Evolutionary conservation across 2,329 filamentous ascomycete genomes (phyloP).

Genomic region (Fusarium sambucinum): DNA sequence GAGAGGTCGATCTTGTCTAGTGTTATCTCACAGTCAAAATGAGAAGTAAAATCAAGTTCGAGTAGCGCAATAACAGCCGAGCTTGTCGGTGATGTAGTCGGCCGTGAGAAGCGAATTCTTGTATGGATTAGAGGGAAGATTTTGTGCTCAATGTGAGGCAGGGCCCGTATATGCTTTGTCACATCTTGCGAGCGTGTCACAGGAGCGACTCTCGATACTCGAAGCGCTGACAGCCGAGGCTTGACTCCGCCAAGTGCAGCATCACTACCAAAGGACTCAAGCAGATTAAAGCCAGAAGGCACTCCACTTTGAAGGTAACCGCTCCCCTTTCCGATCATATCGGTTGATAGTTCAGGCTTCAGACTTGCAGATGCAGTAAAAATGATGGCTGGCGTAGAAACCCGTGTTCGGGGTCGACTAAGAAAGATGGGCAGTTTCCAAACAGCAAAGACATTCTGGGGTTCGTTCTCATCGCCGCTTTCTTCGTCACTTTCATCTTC

Average conservation of each 20-base stretch:
- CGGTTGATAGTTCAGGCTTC: conserved; percentile 59
- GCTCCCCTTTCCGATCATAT: conserved; percentile 53
- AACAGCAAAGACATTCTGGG: conserved; percentile 63
- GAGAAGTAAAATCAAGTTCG: conserved; percentile 79
- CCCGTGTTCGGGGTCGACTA: conserved; percentile 70
- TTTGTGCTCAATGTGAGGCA: conserved; percentile 71
- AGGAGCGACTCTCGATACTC: conserved; percentile 80
- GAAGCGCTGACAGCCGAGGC: conserved; percentile 77
- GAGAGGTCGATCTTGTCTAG: conserved; percentile 70
- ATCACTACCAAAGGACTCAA: conserved; percentile 78
- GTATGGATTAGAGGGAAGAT: conserved; percentile 79
- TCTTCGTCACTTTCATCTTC: conserved; percentile 52
- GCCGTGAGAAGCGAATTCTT: conserved; percentile 76
- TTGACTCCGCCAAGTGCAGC: conserved; percentile 70
- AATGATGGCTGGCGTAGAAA: conserved; percentile 74
- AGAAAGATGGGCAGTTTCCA: conserved; percentile 73
- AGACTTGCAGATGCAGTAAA: conserved; percentile 73
- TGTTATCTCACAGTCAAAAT: conserved; percentile 74
- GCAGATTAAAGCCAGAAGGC: conserved; percentile 79
- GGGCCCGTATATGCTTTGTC: conserved; percentile 72
- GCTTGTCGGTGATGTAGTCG: conserved; percentile 68
- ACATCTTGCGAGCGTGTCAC: conserved; percentile 71
- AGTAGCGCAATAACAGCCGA: conserved; percentile 75
- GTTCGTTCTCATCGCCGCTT: conserved; percentile 33
- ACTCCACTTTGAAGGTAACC: conserved; percentile 78